Evolutionary conservation across 768 basidiomycete genomes (phyloP), one percentile per base, ranked within the genome.

Genomic region (Mycena indigotica): DNA sequence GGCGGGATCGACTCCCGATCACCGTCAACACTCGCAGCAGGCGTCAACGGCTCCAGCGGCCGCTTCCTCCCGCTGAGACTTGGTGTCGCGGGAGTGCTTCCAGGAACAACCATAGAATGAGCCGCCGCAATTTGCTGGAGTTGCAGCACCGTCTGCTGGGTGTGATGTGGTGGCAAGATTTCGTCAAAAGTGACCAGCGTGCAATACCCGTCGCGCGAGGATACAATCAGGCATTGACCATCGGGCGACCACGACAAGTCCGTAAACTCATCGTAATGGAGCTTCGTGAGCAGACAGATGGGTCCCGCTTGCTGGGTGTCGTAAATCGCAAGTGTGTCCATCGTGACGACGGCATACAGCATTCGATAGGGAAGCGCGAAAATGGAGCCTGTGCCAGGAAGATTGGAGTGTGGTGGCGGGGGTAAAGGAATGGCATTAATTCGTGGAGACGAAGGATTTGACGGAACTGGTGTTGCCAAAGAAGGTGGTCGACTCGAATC

Each of bases 261-360:
- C 5, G 97, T 98, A 69, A 98, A 98, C 66, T 96, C 93, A 60
- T 96, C 94, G 70, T 97, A 98, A 73, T 99, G 97, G 60, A 98
- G 75, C 67, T 95, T 96, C 26, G 90, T 93, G 62, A 99, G 82
- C 65, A 98, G 76, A 66, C 93, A 94, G 51, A 98, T 82, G 0
- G 97, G 97, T 2, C 88, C 85, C 1, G 92, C 83, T 75, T 98
- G 96, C 74, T 98, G 97, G 3, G 95, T 98, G 70, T 99, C 97
- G 69, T 99, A 95, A 52, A 99, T 88, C 25, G 91, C 83, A 44
- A 99, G 86, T 0, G 93, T 88, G 72, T 99, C 97, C 86, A 95
- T 97, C 21, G 96, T 97, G 49, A 94, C 89, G 16, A 98, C 93
- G 1, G 97, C 93, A 66, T 89, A 98, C 40, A 98, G 73, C 88